A percentile compares a stretch with the other conserved stretches of the same genome.
phyloP scores from a whole-genome alignment of 192 early-diverging fungal genomes.

The Pilaira anomala region DNA sequence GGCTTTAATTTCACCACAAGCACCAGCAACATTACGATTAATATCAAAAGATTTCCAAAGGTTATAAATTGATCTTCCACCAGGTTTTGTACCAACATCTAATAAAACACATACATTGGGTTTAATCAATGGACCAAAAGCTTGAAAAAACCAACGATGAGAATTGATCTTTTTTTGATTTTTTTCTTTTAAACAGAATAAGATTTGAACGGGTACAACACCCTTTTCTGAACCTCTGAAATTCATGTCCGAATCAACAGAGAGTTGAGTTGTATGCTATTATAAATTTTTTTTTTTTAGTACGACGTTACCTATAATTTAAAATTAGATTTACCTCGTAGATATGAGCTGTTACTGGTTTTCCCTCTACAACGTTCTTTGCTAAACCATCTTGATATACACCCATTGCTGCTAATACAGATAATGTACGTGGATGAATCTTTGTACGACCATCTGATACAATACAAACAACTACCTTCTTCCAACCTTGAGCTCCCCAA shows the following conservation, averaged over 20 bases:
- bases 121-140: constrained; percentile 54
- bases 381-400: constrained; percentile 73
- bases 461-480: constrained; percentile 76
- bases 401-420: constrained; percentile 71
- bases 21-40: constrained; percentile 69
- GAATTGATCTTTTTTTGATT: constrained; percentile 65
- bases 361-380: constrained; percentile 58
- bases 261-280: constrained; percentile 55
- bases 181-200: constrained; percentile 79
- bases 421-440: constrained; percentile 59
- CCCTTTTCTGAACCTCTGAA: constrained; percentile 46
- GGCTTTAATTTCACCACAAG: constrained; percentile 81
- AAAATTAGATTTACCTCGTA: constrained; percentile 48
- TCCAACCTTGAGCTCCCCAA: constrained; percentile 72
- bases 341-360: constrained; percentile 62
- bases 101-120: constrained; percentile 61
- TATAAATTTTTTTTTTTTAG: neutral
- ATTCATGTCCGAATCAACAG: constrained; percentile 53
- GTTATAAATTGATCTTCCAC: constrained; percentile 63
- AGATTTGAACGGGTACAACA: constrained; percentile 64
- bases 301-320: constrained; percentile 3
- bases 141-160: constrained; percentile 63
- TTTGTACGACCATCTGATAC: constrained; percentile 77
- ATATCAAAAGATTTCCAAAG: constrained; percentile 80
- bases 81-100: constrained; percentile 81